Conservation (phyloP, 106 monocot species). For the Acorus gramineus region DNA sequence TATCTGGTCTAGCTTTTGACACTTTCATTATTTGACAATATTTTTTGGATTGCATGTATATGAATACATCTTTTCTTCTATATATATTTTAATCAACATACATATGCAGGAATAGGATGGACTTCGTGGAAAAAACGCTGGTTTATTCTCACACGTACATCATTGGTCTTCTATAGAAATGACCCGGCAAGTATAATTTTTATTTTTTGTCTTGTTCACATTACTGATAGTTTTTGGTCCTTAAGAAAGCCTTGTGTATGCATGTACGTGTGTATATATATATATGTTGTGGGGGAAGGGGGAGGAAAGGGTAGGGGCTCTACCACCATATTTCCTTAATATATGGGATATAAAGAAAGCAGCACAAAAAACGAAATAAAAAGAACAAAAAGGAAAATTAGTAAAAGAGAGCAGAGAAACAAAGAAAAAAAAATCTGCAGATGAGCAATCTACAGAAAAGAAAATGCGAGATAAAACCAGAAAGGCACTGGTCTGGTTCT, state of each 20-base stretch:
- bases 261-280: background rate
- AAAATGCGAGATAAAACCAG: too few species aligned
- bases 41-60: background rate
- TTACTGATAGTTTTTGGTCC: background rate
- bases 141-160: conserved; percentile 82
- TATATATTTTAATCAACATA: background rate
- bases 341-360: too few species aligned
- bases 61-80: background rate
- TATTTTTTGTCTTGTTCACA: background rate
- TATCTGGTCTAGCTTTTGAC: too few species aligned
- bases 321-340: too few species aligned
- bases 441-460: too few species aligned
- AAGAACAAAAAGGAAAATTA: too few species aligned
- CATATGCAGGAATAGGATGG: conserved; percentile 69
- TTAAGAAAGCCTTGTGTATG: background rate
- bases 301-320: too few species aligned
- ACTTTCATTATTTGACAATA: background rate
- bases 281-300: background rate
- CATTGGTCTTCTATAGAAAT: conserved; percentile 66
- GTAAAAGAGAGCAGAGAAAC: too few species aligned
- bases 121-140: conserved; percentile 87
- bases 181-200: conserved; percentile 51
- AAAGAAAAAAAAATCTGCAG: too few species aligned
- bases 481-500: too few species aligned
- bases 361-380: too few species aligned